Conservation (phyloP, 805 yeast species). For the Lachancea waltii region DNA sequence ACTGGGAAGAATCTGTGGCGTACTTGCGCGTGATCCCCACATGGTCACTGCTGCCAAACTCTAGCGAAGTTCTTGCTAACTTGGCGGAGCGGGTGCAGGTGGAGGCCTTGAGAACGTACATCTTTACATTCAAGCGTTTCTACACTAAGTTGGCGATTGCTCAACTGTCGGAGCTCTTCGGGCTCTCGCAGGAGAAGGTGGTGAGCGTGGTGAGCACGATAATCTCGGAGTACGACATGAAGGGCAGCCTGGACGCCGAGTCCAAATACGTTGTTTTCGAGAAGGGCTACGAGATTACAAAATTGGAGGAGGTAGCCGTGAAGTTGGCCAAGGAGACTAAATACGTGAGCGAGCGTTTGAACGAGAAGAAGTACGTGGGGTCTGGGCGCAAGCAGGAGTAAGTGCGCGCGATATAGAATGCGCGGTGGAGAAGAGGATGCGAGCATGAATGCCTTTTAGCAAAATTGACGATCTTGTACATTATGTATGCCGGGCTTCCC, state of each 20-base stretch:
- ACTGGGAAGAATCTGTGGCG: conserved; percentile 75
- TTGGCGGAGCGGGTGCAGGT: conserved; percentile 72
- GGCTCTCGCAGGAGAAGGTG: conserved; percentile 50
- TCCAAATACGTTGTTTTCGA: conserved; percentile 59
- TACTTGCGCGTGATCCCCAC: conserved; percentile 54
- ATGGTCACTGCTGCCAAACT: conserved; percentile 76
- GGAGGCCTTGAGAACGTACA: conserved; percentile 89
- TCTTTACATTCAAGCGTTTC: conserved; percentile 74
- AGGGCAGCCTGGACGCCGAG: conserved; percentile 62
- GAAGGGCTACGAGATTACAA: conserved; percentile 72
- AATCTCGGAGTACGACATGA: conserved; percentile 71
- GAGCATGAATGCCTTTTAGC: too few species aligned
- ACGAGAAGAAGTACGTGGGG: conserved; percentile 9
- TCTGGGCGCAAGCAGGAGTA: conserved; percentile 7
- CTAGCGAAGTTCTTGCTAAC: conserved; percentile 61
- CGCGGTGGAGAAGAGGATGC: too few species aligned
- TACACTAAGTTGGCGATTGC: conserved; percentile 68
- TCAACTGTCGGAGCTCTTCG: conserved; percentile 61
- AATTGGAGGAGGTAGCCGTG: conserved; percentile 81
- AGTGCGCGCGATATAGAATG: neutral
- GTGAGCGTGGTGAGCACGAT: conserved; percentile 61
- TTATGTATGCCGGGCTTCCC: conserved; percentile 5
- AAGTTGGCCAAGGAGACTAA: conserved; percentile 46
- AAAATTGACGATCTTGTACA: conserved; percentile 6
- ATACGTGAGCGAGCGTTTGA: conserved; percentile 30